Percentiles rank a stretch among this genome's conserved stretches.
phyloP scores from a whole-genome alignment of 1,139 yeast species.

The Wickerhamiella infanticola region DNA sequence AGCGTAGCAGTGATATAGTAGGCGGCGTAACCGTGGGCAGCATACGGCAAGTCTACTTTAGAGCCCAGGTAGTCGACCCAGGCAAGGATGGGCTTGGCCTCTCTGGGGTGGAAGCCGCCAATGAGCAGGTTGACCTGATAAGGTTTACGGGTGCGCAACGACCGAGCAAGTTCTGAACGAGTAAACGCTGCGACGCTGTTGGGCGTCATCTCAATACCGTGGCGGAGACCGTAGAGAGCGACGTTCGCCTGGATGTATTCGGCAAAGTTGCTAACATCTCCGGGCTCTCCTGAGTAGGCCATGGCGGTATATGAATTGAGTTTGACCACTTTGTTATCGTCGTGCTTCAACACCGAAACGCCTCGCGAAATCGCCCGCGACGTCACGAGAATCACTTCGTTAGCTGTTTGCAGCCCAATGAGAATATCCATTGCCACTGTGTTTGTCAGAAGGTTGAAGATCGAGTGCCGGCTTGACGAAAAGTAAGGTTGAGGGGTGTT shows the following conservation, averaged over 20 bases:
- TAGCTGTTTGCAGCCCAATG: slow-evolving; percentile 70
- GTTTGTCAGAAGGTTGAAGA: background rate
- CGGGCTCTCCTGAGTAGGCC: slow-evolving; percentile 92
- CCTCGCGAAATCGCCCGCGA: slow-evolving; percentile 93
- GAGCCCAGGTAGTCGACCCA: slow-evolving; percentile 96
- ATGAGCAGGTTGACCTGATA: slow-evolving; percentile 81
- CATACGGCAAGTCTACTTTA: slow-evolving; percentile 79
- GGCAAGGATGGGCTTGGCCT: slow-evolving; percentile 50
- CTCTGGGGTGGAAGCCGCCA: slow-evolving; percentile 67
- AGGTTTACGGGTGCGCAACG: slow-evolving; percentile 83
- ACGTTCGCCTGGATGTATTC: slow-evolving; percentile 88
- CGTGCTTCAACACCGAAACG: slow-evolving; percentile 68
- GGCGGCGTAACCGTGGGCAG: slow-evolving; percentile 95
- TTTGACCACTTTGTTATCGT: slow-evolving; percentile 75
- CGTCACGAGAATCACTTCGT: slow-evolving; percentile 74
- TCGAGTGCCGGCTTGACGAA: too few species aligned
- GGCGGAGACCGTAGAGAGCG: slow-evolving; percentile 76
- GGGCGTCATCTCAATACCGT: slow-evolving; percentile 50
- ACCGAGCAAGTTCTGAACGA: slow-evolving; percentile 74
- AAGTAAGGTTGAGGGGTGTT: too few species aligned
- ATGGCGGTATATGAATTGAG: slow-evolving; percentile 65
- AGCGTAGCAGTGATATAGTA: slow-evolving; percentile 80
- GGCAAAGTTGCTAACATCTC: slow-evolving; percentile 80
- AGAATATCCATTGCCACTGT: slow-evolving; percentile 57
- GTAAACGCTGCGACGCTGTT: slow-evolving; percentile 79